Base-by-base conservation (phyloP, 2,329 filamentous ascomycete species). In the Bretziella fagacearum region DNA sequence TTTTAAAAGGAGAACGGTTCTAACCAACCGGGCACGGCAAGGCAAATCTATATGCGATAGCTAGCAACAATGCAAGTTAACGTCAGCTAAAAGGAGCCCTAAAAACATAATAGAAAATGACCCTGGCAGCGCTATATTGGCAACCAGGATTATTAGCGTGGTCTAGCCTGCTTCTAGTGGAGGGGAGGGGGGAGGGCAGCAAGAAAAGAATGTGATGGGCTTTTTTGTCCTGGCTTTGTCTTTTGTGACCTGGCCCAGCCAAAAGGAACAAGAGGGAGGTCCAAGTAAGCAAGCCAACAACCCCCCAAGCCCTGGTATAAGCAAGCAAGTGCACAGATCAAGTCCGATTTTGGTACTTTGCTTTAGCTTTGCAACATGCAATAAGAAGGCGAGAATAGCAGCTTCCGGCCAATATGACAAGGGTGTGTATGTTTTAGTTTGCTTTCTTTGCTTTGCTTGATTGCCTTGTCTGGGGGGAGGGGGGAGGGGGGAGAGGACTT, bases 11-110 rank as follows among this genome's bases (percentile, higher is more conserved):
- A 45, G 35, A 25, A 32, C 41, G 41, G 47, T 35, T 44, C 35
- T 11, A 23, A 40, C 46, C 29, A 30, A n/a, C 30, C 30, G 30
- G 11, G 13, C 11, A 10, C 30, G 37, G 37, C 22, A 43, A 39
- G 29, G 47, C 47, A 44, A 35, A 49, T 49, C 47, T 44, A 49
- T 49, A 44, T 44, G 45, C 47, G 36, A 44, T n/a, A 49, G 32
- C 47, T 49, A 27, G 32, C 26, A 49, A 30, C 26, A 49, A 30
- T 46, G 33, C 35, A 45, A 26, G 47, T 33, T 7, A 49, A 49
- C 41, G 47, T 49, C 33, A 49, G 47, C 47, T 22, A 49, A 49
- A 44, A 45, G 41, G 26, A 20, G 25, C 17, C 35, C 40, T 23
- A 49, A 44, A 40, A 49, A 32, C 40, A 45, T 35, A 36, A 33